phyloP scores from a whole-genome alignment of 192 early-diverging fungal species.

The Phycomyces blakesleeanus region DNA sequence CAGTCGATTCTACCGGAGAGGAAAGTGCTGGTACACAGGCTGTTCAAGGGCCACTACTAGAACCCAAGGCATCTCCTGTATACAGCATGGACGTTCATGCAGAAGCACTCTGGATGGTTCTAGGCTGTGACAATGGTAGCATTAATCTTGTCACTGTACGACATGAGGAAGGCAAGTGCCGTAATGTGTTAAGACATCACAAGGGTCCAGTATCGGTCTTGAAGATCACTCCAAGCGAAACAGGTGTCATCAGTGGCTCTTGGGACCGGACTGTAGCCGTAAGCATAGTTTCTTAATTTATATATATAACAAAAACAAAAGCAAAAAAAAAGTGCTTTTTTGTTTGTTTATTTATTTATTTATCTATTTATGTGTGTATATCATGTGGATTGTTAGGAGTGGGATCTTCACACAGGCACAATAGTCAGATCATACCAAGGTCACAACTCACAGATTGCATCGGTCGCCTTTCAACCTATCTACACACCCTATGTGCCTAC shows the following conservation, averaged over 20 bases:
- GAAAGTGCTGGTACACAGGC: not conserved
- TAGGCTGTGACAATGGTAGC: conserved; percentile 75
- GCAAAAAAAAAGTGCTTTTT: not conserved
- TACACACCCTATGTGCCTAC: conserved; percentile 11
- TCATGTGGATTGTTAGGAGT: conserved; percentile 37
- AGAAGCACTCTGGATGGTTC: conserved; percentile 80
- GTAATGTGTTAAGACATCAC: conserved; percentile 80
- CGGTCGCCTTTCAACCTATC: conserved; percentile 64
- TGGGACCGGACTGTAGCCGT: conserved; percentile 88
- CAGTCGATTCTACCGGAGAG: not conserved
- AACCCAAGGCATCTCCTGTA: conserved; percentile 81
- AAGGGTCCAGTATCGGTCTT: conserved; percentile 80
- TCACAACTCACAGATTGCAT: conserved; percentile 81
- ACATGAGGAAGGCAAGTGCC: conserved; percentile 91
- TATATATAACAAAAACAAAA: too few relatives aligned
- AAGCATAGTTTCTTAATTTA: conserved; percentile 34
- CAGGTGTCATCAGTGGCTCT: conserved; percentile 82
- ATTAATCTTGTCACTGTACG: conserved; percentile 86
- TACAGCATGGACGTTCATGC: conserved; percentile 93
- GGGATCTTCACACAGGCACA: conserved; percentile 84
- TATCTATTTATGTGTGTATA: too few relatives aligned
- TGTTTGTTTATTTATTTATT: too few relatives aligned
- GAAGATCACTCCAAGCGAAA: conserved; percentile 77
- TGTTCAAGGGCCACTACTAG: conserved; percentile 4
- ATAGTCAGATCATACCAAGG: conserved; percentile 66